Percentiles rank a stretch among this genome's conserved stretches.
These are phyloP conservation scores for Macroventuria anomochaeta DNA, from an alignment of 2,329 filamentous ascomycete species.

Conservation along the genomic window DNA sequence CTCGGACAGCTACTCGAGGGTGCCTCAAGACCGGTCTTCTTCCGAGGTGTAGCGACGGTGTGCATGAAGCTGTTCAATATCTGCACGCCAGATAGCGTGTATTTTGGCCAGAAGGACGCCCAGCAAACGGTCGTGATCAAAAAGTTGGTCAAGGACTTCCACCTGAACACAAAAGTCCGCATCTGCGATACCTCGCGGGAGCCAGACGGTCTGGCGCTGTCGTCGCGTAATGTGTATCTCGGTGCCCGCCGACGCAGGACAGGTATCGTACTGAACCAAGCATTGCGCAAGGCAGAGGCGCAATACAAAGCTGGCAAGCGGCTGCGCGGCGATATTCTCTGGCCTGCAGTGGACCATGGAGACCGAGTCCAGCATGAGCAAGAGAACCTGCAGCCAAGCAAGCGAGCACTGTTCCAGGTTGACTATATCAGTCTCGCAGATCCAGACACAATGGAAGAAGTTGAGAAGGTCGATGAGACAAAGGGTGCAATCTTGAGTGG, in stretches of 20 bases:
- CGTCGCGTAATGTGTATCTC: slow-evolving; percentile 92
- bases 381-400: slow-evolving; percentile 61
- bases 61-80: slow-evolving; percentile 95
- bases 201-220: slow-evolving; percentile 82
- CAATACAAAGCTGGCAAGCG: slow-evolving; percentile 64
- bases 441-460: slow-evolving; percentile 79
- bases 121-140: slow-evolving; percentile 93
- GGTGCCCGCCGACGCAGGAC: slow-evolving; percentile 74
- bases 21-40: slow-evolving; percentile 86
- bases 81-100: slow-evolving; percentile 76
- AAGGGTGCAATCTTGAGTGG: slow-evolving; percentile 86
- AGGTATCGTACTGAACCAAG: slow-evolving; percentile 73
- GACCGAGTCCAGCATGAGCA: slow-evolving; percentile 66
- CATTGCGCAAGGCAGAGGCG: slow-evolving; percentile 73
- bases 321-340: slow-evolving; percentile 71
- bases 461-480: slow-evolving; percentile 71
- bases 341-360: slow-evolving; percentile 69
- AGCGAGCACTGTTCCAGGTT: slow-evolving; percentile 77
- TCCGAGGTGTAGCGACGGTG: slow-evolving; percentile 92
- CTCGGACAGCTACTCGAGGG: slow-evolving; percentile 84
- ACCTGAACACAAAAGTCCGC: slow-evolving; percentile 75
- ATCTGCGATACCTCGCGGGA: slow-evolving; percentile 80
- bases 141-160: slow-evolving; percentile 86
- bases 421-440: slow-evolving; percentile 94
- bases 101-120: slow-evolving; percentile 97